Percentiles rank a stretch among this genome's conserved stretches.
These are phyloP conservation scores for Suhomyces guaymorum DNA, from an alignment of 1,139 yeast species.

Conservation along the genomic window DNA sequence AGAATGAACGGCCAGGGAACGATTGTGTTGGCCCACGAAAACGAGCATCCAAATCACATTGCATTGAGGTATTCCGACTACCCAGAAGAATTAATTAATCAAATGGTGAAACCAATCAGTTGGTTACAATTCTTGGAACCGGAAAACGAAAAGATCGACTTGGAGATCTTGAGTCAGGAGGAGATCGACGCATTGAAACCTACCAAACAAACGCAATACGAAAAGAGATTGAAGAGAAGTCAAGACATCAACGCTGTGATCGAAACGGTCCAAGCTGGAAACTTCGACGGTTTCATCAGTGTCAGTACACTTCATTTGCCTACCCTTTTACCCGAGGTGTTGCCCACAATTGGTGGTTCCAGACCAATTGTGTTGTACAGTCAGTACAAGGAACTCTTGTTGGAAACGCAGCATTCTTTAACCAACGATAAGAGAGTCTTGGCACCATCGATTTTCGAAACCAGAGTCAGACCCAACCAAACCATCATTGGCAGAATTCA, in stretches of 20 bases:
- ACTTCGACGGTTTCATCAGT: slow-evolving; percentile 76
- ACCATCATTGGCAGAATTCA: slow-evolving; percentile 93
- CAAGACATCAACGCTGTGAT: slow-evolving; percentile 55
- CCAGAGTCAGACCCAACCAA: slow-evolving; percentile 84
- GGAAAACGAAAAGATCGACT: slow-evolving; percentile 54
- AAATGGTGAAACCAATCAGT: slow-evolving; percentile 68
- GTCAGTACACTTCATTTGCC: slow-evolving; percentile 74
- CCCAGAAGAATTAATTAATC: slow-evolving; percentile 50
- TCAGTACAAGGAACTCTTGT: slow-evolving; percentile 75
- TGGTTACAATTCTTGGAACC: slow-evolving; percentile 85
- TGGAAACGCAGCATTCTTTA: slow-evolving; percentile 70
- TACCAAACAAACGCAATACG: slow-evolving; percentile 65
- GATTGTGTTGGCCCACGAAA: slow-evolving; percentile 79
- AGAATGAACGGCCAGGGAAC: slow-evolving; percentile 84
- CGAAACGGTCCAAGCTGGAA: slow-evolving; percentile 47
- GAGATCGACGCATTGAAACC: slow-evolving; percentile 59
- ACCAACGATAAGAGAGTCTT: slow-evolving; percentile 67
- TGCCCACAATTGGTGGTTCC: slow-evolving; percentile 79
- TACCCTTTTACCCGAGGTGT: slow-evolving; percentile 58
- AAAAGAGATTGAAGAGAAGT: slow-evolving; percentile 62
- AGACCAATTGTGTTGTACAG: slow-evolving; percentile 82
- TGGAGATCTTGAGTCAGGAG: slow-evolving; percentile 51
- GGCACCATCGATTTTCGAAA: slow-evolving; percentile 82
- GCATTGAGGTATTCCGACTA: slow-evolving; percentile 68
- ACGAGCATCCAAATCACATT: slow-evolving; percentile 85